A percentile compares a stretch with the other conserved stretches of the same genome.
These are phyloP conservation scores for Pittosporum tobira DNA, from an alignment of 129 eudicot genomes.

Conservation along the genomic window DNA sequence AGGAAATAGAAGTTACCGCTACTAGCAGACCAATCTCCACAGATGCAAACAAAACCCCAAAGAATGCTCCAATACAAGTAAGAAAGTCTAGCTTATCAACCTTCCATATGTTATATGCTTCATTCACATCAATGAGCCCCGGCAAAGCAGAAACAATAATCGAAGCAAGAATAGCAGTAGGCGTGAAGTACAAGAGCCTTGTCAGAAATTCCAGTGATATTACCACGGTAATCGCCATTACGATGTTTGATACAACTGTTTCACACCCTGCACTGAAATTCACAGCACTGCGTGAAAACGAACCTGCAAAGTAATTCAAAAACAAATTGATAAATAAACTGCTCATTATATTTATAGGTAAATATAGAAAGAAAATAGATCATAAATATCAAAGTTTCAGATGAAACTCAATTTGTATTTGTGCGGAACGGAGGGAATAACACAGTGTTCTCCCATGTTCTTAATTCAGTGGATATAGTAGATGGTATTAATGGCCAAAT, in stretches of 20 bases:
- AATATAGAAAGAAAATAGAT: no score
- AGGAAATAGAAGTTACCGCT: slow-evolving; percentile 33
- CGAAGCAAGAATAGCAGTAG: slow-evolving; percentile 43
- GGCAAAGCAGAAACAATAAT: slow-evolving; percentile 45
- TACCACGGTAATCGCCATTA: slow-evolving; percentile 36
- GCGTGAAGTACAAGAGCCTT: slow-evolving; percentile 40
- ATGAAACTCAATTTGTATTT: no score
- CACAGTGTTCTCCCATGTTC: no score
- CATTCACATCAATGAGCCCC: slow-evolving; percentile 42
- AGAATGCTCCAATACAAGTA: slow-evolving; percentile 53
- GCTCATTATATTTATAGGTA: no score
- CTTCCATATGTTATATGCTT: slow-evolving; percentile 50
- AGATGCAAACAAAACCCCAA: slow-evolving; percentile 39
- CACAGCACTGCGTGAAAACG: slow-evolving; percentile 46
- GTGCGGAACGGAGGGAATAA: no score
- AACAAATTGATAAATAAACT: no score
- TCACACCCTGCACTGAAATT: slow-evolving; percentile 51
- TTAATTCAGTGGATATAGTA: no score
- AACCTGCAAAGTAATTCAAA: slow-evolving; percentile 27
- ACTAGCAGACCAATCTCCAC: slow-evolving; percentile 56
- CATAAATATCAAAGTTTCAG: no score
- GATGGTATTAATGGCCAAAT: no score
- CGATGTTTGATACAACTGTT: slow-evolving; percentile 41
- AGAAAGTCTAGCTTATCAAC: slow-evolving; percentile 57
- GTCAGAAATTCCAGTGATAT: slow-evolving; percentile 31